Evolutionary conservation across 345 rosid genomes (phyloP), one percentile per base, ranked within the genome.

Genomic region (Salix caprea): DNA sequence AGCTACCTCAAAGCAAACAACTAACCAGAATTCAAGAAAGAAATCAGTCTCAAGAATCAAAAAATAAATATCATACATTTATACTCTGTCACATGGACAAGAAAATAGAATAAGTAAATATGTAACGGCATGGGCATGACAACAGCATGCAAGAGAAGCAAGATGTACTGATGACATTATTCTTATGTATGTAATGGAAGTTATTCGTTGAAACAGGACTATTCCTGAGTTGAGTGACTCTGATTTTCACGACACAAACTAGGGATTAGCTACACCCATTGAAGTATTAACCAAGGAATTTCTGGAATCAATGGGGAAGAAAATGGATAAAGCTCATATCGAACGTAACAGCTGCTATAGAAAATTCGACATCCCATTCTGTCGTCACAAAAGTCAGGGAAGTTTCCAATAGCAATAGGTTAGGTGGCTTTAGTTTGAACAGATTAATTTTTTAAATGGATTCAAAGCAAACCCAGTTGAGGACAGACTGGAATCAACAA

Each of bases 251-350:
- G 3, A 19, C 8, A 26, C 21, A 74, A 23, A 70, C 72, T 87
- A 88, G n/a, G 89, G 81, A 82, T 65, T 69, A 75, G 87, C 82
- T 60, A 78, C 71, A 76, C 30, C 73, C 39, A 73, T 72, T 58
- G 82, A 60, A 60, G 77, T 46, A 65, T n/a, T 76, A 72, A 65
- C 69, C 8, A 68, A 21, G 54, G 84, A 72, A 70, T 65, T 70
- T 66, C 74, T 39, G 1, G 84, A 74, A 77, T 88, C 87, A 65
- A 90, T 87, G 34, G 94, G 96, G 79, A 81, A 91, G 86, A 87
- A 93, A 93, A 93, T 11, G 97, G 98, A 77, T 91, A 93, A 46
- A 91, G 86, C 81, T 93, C 96, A 36, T 93, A 91, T 37, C 92
- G 89, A 42, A 86, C 85, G 58, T 88, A 93, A 60, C 94, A 93